Conservation (phyloP, 768 basidiomycete genomes). For the Mycena rebaudengoi region DNA sequence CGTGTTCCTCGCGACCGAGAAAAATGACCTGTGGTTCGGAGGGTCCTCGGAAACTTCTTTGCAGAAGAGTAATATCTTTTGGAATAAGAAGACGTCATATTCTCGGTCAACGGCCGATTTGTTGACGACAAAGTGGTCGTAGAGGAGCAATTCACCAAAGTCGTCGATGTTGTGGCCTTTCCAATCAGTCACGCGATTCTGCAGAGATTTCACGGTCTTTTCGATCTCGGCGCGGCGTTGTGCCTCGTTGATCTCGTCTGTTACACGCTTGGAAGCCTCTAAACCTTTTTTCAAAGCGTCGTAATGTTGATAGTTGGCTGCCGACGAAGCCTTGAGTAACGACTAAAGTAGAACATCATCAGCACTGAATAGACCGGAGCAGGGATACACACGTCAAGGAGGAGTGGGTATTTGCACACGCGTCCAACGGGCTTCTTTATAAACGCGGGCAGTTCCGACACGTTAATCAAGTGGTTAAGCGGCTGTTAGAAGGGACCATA, state of each 20-base stretch:
- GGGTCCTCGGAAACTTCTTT: conserved; percentile 79
- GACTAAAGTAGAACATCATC: conserved; percentile 52
- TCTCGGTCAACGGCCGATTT: conserved; percentile 96
- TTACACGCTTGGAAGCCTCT: conserved; percentile 89
- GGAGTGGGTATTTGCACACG: conserved; percentile 96
- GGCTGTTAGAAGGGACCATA: conserved; percentile 56
- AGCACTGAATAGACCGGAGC: background rate
- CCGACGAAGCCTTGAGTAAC: conserved; percentile 73
- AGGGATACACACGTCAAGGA: conserved; percentile 75
- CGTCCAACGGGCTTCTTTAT: conserved; percentile 98
- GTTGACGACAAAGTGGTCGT: conserved; percentile 93
- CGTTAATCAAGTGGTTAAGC: conserved; percentile 84
- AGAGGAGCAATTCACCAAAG: conserved; percentile 94
- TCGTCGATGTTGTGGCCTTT: conserved; percentile 95
- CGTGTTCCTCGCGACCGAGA: conserved; percentile 68
- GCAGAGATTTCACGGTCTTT: conserved; percentile 86
- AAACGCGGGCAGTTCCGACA: conserved; percentile 92
- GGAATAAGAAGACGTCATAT: conserved; percentile 97
- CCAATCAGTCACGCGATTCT: conserved; percentile 93
- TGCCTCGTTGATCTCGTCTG: conserved; percentile 94
- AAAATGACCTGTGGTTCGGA: conserved; percentile 58
- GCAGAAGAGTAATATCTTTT: conserved; percentile 98
- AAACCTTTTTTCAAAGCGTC: conserved; percentile 86
- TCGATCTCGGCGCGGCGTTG: conserved; percentile 90
- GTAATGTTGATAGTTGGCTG: conserved; percentile 68